Evolutionary conservation across 1,284 basidiomycete genomes (phyloP), one percentile per base, ranked within the genome.

Genomic region (Rhodotorula mucilaginosa): DNA sequence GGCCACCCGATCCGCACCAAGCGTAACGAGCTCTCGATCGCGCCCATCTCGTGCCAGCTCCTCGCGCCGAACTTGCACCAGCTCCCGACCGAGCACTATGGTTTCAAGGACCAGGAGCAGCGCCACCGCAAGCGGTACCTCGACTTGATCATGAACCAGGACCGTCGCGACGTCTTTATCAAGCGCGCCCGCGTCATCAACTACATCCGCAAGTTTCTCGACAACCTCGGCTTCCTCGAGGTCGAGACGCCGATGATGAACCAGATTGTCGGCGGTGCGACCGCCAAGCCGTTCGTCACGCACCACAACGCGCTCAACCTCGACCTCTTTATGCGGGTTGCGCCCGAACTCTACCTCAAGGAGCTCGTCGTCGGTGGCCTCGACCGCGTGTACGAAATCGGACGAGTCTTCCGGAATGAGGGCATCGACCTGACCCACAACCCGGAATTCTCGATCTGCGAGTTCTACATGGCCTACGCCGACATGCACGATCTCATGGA

Each of bases 401-500:
- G 96, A 12, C 89, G 96, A 65, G 95, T 98, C 47, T 99, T 99
- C 88, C 85, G 97, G 68, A 99, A 99, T 83, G 97, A 99, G 82
- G 92, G 94, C 65, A 99, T 99, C 81, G 97, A 99, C 83, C 85
- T 98, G 79, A 99, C 96, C 39, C 94, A 97, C 82, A 97, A 97
- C 83, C 93, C 94, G 75, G 93, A 96, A 81, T 96, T 97, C 84
- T 93, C 93, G 29, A 97, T 98, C 68, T 99, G 96, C 87, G 96
- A 99, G 84, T 99, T 99, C 84, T 68, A 99, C 82, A 99, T 99
- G 96, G 96, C 96, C 44, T 99, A 98, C 80, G 96, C 96, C 74
- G 96, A 99, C 83, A 97, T 97, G 93, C 92, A 95, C 85, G 97
- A 99, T 81, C 76, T 99, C 72, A 98, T 99, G 96, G 95, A 98